Base-by-base conservation (phyloP, 352 stramenopile species). In the Globisporangium solare region DNA sequence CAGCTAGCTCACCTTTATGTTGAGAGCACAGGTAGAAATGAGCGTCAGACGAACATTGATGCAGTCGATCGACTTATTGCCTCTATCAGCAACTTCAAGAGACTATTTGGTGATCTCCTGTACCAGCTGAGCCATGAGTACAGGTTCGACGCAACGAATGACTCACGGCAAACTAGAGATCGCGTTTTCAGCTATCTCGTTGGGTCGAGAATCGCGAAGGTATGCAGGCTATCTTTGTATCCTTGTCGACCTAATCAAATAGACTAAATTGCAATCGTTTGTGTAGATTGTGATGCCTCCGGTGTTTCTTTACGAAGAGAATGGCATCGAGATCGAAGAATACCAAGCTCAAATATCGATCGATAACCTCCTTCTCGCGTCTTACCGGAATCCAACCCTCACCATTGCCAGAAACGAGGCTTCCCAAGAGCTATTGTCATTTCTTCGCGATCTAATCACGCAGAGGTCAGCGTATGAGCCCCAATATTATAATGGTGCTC, bases 1-100 rank as follows among this genome's bases (percentile, higher is more conserved):
- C 71, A 63, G n/a, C 47, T 86, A 21, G 74, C 64, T 12, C 73
- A 79, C 46, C 57, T 86, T n/a, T 71, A 64, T n/a, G 71, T 61
- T 18, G 54, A 84, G 45, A 61, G 35, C 21, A 60, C 37, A 17
- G 62, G 54, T 51, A 63, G 45, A 14, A 49, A 49, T 56, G 75
- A 84, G 63, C 62, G 72, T 13, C 63, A 86, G 45, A 73, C 76
- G 13, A 88, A 72, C n/a, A 68, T 74, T n/a, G 49, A 63, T 12
- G 81, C 75, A 6, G 60, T 82, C 0, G 57, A 69, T 17, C 64
- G 63, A 18, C 64, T 92, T 1, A 62, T 71, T 15, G 63, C 51
- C 8, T 66, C 66, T 24, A 43, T 88, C 11, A 43, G 59, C 22
- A 67, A 86, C 41, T 76, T 76, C 27, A 66, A 61, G 51, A 60